Evolutionary conservation across 305 asterid genomes (phyloP).

Genomic region (Solanum aculeatissimum): DNA sequence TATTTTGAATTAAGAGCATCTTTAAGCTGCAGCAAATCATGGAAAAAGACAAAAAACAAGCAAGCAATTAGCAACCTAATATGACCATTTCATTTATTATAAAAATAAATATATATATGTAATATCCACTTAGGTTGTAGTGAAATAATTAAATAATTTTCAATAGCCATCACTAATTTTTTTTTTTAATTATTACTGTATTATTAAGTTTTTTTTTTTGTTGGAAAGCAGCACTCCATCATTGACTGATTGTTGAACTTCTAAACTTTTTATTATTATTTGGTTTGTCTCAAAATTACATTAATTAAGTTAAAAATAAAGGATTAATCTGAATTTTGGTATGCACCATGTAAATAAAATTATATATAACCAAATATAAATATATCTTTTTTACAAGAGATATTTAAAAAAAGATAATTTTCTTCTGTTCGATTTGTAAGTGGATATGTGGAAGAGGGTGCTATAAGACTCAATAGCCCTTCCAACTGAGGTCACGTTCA

Average conservation of each 20-base stretch:
- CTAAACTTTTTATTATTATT: background rate
- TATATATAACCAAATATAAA: too few relatives aligned
- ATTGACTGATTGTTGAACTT: background rate
- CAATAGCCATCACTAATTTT: background rate
- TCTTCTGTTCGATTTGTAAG: background rate
- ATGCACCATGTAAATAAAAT: background rate
- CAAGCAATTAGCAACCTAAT: background rate
- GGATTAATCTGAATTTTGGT: background rate
- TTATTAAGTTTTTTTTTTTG: background rate
- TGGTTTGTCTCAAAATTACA: background rate
- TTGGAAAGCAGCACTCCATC: background rate
- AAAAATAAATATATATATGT: too few relatives aligned
- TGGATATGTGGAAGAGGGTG: background rate
- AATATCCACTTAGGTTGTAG: background rate
- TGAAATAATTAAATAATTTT: background rate
- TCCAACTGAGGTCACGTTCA: background rate
- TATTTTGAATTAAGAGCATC: background rate
- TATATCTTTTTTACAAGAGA: fast-evolving
- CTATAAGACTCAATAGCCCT: background rate
- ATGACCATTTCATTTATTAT: background rate
- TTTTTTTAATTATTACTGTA: background rate
- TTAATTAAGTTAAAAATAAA: background rate
- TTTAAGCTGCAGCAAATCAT: background rate
- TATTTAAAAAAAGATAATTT: background rate
- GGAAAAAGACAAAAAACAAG: background rate